Conservation (phyloP, 768 basidiomycete species). For the Coprinopsis strossmayeri region DNA sequence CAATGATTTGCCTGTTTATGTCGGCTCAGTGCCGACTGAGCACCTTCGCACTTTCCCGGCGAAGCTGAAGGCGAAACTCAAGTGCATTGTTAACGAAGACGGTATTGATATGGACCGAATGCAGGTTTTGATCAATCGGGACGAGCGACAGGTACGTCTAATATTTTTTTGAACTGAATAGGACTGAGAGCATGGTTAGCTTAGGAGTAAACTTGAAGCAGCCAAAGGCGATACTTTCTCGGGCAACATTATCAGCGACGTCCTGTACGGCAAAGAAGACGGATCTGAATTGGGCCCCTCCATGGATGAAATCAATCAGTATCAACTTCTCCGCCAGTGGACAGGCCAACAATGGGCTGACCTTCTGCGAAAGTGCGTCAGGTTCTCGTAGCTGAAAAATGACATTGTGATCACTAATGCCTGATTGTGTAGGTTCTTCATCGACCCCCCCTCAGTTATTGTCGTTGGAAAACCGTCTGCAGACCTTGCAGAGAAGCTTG, state of each 20-base stretch:
- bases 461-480: constrained; percentile 88
- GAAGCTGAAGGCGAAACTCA: constrained; percentile 62
- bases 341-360: constrained; percentile 67
- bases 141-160: constrained; percentile 73
- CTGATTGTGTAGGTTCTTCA: constrained; percentile 55
- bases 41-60: constrained; percentile 66
- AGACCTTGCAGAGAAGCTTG: constrained; percentile 69
- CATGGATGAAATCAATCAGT: constrained; percentile 77
- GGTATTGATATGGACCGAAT: constrained; percentile 91
- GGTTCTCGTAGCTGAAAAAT: not conserved
- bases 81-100: constrained; percentile 52
- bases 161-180: not conserved
- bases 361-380: constrained; percentile 60
- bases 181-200: constrained; percentile 30
- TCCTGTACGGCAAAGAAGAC: constrained; percentile 78
- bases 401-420: not conserved
- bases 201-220: constrained; percentile 80
- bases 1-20: constrained; percentile 68
- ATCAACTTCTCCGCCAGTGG: constrained; percentile 64
- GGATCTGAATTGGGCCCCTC: constrained; percentile 70
- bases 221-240: constrained; percentile 78
- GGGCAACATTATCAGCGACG: constrained; percentile 69
- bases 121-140: constrained; percentile 76
- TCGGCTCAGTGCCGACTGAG: constrained; percentile 80
- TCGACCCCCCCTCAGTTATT: constrained; percentile 67